Conservation (phyloP, 2,329 filamentous ascomycete species). For the Sclerotinia glacialis region DNA sequence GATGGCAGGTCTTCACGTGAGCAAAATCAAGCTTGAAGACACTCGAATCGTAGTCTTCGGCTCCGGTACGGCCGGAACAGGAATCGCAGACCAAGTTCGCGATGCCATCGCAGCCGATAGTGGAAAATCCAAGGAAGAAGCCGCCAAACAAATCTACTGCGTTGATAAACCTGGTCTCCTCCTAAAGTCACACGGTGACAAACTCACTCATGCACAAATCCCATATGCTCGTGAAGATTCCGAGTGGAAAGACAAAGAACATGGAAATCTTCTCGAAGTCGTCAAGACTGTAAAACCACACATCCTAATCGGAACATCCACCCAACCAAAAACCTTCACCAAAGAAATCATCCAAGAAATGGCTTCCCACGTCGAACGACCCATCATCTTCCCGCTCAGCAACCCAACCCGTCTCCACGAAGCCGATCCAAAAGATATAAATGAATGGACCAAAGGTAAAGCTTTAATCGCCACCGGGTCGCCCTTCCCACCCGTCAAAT, state of each 20-base stretch:
- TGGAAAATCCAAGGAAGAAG: constrained; percentile 67
- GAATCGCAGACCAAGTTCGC: constrained; percentile 80
- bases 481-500: constrained; percentile 73
- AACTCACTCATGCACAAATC: constrained; percentile 65
- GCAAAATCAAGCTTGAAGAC: constrained; percentile 63
- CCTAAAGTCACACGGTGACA: constrained; percentile 57
- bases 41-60: constrained; percentile 74
- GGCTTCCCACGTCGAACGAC: constrained; percentile 67
- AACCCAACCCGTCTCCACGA: constrained; percentile 85
- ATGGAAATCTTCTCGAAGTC: constrained; percentile 61
- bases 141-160: constrained; percentile 67
- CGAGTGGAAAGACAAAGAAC: constrained; percentile 60
- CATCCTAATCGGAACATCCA: constrained; percentile 81
- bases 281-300: constrained; percentile 72
- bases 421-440: constrained; percentile 72
- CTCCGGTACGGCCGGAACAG: constrained; percentile 76
- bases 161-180: constrained; percentile 80
- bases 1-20: constrained; percentile 70
- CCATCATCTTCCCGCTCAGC: constrained; percentile 77
- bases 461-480: constrained; percentile 80
- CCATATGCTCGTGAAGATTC: constrained; percentile 61
- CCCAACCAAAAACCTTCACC: constrained; percentile 71
- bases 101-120: constrained; percentile 73
- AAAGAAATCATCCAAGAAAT: constrained; percentile 72
- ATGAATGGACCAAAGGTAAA: constrained; percentile 73